phyloP scores from a whole-genome alignment of 2,329 filamentous ascomycete species.

The Apiospora marii region DNA sequence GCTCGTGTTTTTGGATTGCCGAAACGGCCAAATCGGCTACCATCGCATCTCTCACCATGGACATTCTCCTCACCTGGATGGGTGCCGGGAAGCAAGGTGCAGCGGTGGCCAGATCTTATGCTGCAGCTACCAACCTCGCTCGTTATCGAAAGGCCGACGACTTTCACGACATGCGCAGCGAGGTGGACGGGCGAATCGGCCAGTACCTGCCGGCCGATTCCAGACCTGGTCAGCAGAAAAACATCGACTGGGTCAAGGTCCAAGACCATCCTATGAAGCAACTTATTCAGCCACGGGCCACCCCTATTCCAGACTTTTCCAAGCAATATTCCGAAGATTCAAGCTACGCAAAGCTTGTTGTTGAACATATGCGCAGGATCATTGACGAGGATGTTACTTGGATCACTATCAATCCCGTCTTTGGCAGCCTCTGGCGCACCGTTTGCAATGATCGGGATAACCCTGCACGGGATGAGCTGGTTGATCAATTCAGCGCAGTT shows the following conservation, averaged over 20 bases:
- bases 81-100: constrained; percentile 30
- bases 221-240: not conserved
- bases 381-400: constrained; percentile 52
- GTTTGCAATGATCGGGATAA: constrained; percentile 56
- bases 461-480: constrained; percentile 48
- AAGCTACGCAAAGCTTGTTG: constrained; percentile 48
- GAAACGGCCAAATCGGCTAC: constrained; percentile 30
- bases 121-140: constrained; percentile 30
- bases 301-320: constrained; percentile 42
- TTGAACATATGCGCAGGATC: constrained; percentile 50
- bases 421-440: constrained; percentile 57
- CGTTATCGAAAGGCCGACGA: constrained; percentile 22
- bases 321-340: constrained; percentile 50
- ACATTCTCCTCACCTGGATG: constrained; percentile 43
- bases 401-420: constrained; percentile 58
- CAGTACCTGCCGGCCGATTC: not conserved
- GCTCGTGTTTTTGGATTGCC: constrained; percentile 47
- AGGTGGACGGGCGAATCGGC: constrained; percentile 20
- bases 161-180: not conserved
- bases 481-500: constrained; percentile 50
- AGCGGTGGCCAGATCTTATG: constrained; percentile 26
- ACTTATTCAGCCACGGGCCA: constrained; percentile 24
- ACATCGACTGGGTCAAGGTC: not conserved
- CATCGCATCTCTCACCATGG: constrained; percentile 38
- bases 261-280: constrained; percentile 22